Evolutionary conservation across 345 rosid genomes (phyloP).

Genomic region (Eucalyptus lansdowneana): DNA sequence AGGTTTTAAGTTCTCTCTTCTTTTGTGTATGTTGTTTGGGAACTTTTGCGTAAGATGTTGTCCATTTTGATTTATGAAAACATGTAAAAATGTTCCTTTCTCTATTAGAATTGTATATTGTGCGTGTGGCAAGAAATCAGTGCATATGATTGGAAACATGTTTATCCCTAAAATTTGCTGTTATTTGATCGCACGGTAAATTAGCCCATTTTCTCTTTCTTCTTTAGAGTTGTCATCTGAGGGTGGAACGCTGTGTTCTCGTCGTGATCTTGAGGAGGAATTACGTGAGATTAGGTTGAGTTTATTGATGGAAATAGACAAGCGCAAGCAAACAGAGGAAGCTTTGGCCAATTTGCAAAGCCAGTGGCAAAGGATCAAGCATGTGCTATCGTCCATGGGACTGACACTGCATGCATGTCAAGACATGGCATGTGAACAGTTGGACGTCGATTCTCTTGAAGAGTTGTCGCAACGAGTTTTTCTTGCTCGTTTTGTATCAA

Average conservation of each 20-base stretch:
- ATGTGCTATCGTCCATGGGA: slow-evolving; percentile 43
- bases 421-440: slow-evolving; percentile 13
- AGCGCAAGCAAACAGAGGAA: slow-evolving; percentile 59
- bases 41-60: neutral
- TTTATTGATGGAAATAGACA: slow-evolving; percentile 55
- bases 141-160: neutral
- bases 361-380: slow-evolving; percentile 56
- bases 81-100: neutral
- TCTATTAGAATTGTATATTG: neutral
- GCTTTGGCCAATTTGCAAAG: slow-evolving; percentile 25
- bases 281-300: slow-evolving; percentile 36
- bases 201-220: neutral
- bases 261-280: slow-evolving; percentile 30
- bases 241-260: slow-evolving; percentile 28
- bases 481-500: slow-evolving; percentile 51
- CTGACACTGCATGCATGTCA: slow-evolving; percentile 41
- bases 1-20: neutral
- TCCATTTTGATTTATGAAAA: neutral
- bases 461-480: slow-evolving; percentile 40
- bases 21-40: neutral
- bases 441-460: slow-evolving; percentile 24
- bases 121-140: neutral
- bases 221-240: slow-evolving; percentile 47
- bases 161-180: neutral
- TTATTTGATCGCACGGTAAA: neutral